These are phyloP conservation scores for Serpula lacrymans DNA, from an alignment of 768 basidiomycete species.

Conservation along the genomic window DNA sequence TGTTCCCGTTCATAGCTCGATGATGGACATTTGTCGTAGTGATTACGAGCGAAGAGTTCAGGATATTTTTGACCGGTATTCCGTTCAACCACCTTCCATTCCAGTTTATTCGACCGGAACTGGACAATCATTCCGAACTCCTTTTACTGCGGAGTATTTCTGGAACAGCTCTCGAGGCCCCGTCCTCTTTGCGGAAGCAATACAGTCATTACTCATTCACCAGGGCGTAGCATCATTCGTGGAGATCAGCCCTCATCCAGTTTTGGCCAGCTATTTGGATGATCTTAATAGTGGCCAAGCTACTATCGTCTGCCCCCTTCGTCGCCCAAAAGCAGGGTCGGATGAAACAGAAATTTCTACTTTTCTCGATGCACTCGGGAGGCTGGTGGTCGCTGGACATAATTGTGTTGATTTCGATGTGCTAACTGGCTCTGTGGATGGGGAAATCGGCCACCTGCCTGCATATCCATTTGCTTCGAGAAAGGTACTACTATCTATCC, in stretches of 20 bases:
- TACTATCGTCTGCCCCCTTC: slow-evolving; percentile 24
- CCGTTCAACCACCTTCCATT: slow-evolving; percentile 20
- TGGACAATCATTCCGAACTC: slow-evolving; percentile 14
- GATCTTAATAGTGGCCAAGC: slow-evolving; percentile 11
- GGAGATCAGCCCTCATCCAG: slow-evolving; percentile 40
- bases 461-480: slow-evolving; percentile 21
- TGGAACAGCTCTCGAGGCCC: slow-evolving; percentile 37
- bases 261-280: slow-evolving; percentile 30
- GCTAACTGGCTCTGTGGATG: slow-evolving; percentile 20
- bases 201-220: slow-evolving; percentile 18
- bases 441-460: not conserved
- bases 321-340: slow-evolving; percentile 18
- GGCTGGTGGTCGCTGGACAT: slow-evolving; percentile 23
- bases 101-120: slow-evolving; percentile 36
- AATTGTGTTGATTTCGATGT: slow-evolving; percentile 29
- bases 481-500: slow-evolving; percentile 17
- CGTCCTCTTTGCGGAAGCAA: slow-evolving; percentile 34
- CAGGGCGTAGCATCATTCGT: slow-evolving; percentile 27
- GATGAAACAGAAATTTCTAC: slow-evolving; percentile 18
- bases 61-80: slow-evolving; percentile 28
- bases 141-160: slow-evolving; percentile 35
- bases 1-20: slow-evolving; percentile 35
- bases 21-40: slow-evolving; percentile 34
- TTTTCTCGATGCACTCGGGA: slow-evolving; percentile 27
- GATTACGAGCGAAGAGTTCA: slow-evolving; percentile 25